phyloP scores from a whole-genome alignment of 23 red algal genomes.

The Gracilaria caudata region DNA sequence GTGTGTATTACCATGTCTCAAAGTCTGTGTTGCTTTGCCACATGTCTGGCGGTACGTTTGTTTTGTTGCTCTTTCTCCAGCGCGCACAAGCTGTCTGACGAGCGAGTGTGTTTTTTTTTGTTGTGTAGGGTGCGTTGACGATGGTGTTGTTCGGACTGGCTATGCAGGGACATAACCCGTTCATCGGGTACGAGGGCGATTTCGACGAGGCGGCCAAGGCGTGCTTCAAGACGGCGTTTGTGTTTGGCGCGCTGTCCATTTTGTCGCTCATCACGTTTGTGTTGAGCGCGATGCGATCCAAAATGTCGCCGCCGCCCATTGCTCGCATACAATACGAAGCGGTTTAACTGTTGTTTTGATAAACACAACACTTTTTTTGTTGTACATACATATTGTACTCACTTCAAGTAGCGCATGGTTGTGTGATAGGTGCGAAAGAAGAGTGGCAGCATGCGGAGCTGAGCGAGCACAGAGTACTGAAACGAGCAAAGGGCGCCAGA shows the following conservation, averaged over 20 bases:
- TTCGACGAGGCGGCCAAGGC: constrained; percentile 69
- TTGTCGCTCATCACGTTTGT: constrained; percentile 58
- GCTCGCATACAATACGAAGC: constrained; percentile 12
- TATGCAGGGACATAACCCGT: constrained; percentile 64
- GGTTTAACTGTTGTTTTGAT: constrained; percentile 33
- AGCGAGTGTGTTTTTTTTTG: background rate
- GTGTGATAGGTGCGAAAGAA: no score
- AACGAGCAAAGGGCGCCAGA: constrained; percentile 18
- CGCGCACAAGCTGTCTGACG: no score
- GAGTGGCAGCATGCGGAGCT: no score
- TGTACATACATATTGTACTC: no score
- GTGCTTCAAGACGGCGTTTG: constrained; percentile 71
- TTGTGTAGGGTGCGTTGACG: constrained; percentile 61
- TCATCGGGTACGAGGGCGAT: constrained; percentile 71
- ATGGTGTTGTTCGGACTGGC: constrained; percentile 60
- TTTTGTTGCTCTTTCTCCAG: background rate
- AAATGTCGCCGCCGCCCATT: constrained; percentile 38
- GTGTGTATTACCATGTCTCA: constrained; percentile 28
- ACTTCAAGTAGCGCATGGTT: no score
- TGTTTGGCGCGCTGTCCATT: constrained; percentile 55
- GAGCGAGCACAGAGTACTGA: no score
- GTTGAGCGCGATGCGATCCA: constrained; percentile 48
- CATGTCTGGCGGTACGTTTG: constrained; percentile 47
- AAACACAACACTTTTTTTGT: no score
- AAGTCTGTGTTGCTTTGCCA: constrained; percentile 51